Evolutionary conservation across 2,329 filamentous ascomycete species (phyloP).

Genomic region (Aspergillus pseudoterreus): DNA sequence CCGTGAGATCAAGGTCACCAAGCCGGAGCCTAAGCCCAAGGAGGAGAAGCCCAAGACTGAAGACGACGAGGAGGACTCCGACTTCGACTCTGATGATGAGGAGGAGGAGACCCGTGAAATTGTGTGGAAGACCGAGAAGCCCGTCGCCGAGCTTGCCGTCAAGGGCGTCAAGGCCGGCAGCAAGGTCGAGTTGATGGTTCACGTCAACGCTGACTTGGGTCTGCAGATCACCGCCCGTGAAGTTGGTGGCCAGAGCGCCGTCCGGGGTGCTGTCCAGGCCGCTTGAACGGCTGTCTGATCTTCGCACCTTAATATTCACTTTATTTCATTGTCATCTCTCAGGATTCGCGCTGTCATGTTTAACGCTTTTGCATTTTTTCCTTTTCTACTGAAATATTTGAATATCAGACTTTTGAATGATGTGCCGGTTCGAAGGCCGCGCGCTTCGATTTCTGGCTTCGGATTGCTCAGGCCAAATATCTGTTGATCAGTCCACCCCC

Average conservation of each 20-base stretch:
- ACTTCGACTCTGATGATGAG: conserved; percentile 60
- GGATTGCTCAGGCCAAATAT: background rate
- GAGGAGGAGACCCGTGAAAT: conserved; percentile 88
- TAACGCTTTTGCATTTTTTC: conserved; percentile 4
- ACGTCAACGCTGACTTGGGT: conserved; percentile 73
- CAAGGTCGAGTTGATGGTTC: conserved; percentile 92
- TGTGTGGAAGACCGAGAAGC: conserved; percentile 81
- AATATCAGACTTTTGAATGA: conserved; percentile 7
- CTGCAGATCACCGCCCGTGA: conserved; percentile 80
- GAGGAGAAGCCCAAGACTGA: conserved; percentile 54
- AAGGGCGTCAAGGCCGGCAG: conserved; percentile 79
- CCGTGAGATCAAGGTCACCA: conserved; percentile 89
- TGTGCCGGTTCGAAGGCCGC: background rate
- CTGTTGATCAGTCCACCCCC: background rate
- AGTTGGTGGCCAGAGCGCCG: conserved; percentile 80
- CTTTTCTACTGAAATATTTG: conserved; percentile 4
- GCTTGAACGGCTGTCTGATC: conserved; percentile 19
- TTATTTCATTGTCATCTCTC: conserved; percentile 2
- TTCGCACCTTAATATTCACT: conserved; percentile 3
- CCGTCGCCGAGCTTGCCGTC: conserved; percentile 81
- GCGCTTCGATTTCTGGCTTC: background rate
- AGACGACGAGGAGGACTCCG: conserved; percentile 58
- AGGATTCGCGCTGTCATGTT: conserved; percentile 1
- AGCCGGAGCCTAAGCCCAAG: conserved; percentile 75
- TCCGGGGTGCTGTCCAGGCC: conserved; percentile 59